Evolutionary conservation across 1,284 basidiomycete genomes (phyloP), one percentile per base, ranked within the genome.

Genomic region (Leccinum angustisporum): DNA sequence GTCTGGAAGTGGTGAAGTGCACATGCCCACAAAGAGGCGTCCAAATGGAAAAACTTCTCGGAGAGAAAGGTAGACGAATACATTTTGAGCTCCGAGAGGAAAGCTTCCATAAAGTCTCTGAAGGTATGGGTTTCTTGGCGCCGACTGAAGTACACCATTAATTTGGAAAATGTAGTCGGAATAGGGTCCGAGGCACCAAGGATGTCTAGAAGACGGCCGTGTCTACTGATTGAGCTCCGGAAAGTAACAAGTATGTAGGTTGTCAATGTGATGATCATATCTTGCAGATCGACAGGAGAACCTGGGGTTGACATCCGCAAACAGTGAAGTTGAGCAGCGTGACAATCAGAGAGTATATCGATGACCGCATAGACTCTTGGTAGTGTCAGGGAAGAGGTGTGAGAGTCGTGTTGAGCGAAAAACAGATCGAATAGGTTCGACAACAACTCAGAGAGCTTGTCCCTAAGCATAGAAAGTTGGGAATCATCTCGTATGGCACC

Each of bases 21-120:
- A 63, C 80, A 82, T 11, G 78, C 77, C 80, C 81, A 86, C n/a
- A 86, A 68, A 2, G 82, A 81, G 14, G 81, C 82, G 58, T 85
- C 82, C 36, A 83, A 76, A 10, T 66, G 68, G 10, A 75, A 71
- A 11, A 84, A 68, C 13, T 67, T 67, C 51, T 76, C 72, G 0
- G 67, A 67, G 18, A 74, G 73, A 21, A 86, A 68, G 13, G 69
- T 62, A 3, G 64, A 65, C 0, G 81, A 78, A 58, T 79, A 77
- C 0, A 58, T 57, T 16, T 73, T 62, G 10, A 79, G 61, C 56
- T 67, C 56, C 27, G 71, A 63, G 63, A 73, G 63, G 54, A 76
- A 68, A 21, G 54, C 30, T 58, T 66, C 65, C 60, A 70, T 58
- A 34, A 61, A 63, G 31, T 65, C 63, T 36, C 56, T 65, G 7